phyloP scores from a whole-genome alignment of 2,329 filamentous ascomycete species.

The Clarireedia hainanense region DNA sequence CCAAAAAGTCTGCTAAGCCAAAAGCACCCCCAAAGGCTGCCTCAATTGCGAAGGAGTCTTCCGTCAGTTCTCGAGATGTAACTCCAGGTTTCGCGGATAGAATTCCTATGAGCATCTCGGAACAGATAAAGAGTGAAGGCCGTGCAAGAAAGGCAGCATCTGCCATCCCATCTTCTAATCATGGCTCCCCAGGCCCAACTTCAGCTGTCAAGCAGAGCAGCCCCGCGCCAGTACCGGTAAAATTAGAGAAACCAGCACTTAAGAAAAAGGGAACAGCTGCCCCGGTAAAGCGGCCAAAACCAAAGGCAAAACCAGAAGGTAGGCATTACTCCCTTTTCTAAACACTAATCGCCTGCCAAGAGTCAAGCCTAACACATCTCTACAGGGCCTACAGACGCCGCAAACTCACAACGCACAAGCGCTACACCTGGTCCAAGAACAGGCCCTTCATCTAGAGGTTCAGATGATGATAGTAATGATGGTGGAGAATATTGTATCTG shows the following conservation, averaged over 20 bases:
- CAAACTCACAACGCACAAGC: conserved; percentile 12
- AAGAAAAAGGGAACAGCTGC: conserved; percentile 25
- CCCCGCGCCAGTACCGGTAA: conserved; percentile 13
- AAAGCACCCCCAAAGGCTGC: conserved; percentile 13
- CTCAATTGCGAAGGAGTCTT: conserved; percentile 19
- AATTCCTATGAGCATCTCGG: conserved; percentile 23
- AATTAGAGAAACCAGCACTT: conserved; percentile 16
- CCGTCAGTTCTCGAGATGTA: conserved; percentile 17
- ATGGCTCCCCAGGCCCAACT: conserved; percentile 21
- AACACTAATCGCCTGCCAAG: too few species aligned
- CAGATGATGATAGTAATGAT: conserved; percentile 26
- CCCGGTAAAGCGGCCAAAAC: conserved; percentile 15
- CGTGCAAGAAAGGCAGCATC: conserved; percentile 21
- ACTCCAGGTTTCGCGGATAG: conserved; percentile 15
- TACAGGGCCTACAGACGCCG: conserved; percentile 5
- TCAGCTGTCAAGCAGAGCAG: conserved; percentile 16
- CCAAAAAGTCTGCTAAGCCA: conserved; percentile 4
- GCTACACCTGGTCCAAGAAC: conserved; percentile 11
- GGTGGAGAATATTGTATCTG: conserved; percentile 29
- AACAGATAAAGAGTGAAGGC: conserved; percentile 27
- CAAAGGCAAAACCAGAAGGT: conserved; percentile 21
- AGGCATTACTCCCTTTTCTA: conserved; percentile 10
- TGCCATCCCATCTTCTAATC: conserved; percentile 20
- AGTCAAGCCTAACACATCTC: not conserved
- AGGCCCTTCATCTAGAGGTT: conserved; percentile 4